Conservation (phyloP, 176 grass and related monocot genomes). For the Zizania latifolia region DNA sequence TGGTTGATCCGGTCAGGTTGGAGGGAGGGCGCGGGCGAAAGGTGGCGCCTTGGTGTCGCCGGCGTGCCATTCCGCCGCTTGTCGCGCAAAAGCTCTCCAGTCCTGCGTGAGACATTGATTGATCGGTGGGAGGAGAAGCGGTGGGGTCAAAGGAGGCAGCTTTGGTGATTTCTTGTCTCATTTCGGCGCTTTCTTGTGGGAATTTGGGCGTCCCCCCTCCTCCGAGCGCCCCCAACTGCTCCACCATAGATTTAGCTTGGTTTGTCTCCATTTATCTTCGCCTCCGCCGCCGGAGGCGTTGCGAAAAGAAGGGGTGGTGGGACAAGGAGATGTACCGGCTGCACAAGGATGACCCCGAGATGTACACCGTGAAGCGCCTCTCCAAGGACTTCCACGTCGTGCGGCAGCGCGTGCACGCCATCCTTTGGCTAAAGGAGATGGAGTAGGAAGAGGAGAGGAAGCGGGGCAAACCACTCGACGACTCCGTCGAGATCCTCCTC, state of each 20-base stretch:
- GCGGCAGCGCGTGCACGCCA: conserved; percentile 93
- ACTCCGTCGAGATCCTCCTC: conserved; percentile 89
- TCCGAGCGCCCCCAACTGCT: no score
- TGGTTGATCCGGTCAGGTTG: not conserved
- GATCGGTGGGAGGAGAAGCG: not conserved
- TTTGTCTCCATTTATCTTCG: no score
- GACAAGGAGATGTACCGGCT: conserved; percentile 96
- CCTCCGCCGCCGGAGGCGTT: not conserved
- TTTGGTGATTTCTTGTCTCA: no score
- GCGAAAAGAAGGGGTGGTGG: no score
- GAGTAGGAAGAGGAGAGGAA: conserved; percentile 95
- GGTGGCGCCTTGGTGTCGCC: no score
- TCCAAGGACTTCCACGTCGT: conserved; percentile 88
- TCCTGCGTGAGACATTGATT: not conserved
- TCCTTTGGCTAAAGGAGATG: conserved; percentile 94
- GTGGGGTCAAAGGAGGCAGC: conserved; percentile 10
- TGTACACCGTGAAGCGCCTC: conserved; percentile 82
- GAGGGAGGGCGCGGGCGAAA: conserved; percentile 1
- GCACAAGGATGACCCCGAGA: conserved; percentile 81
- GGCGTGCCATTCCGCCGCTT: no score
- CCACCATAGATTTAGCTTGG: no score
- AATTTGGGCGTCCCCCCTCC: not conserved
- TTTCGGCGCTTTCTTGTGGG: not conserved
- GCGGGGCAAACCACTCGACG: conserved; percentile 67
- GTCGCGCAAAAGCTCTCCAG: no score